Base-by-base conservation (phyloP, 768 basidiomycete genomes). In the Rhodosporidiobolus sp. region DNA sequence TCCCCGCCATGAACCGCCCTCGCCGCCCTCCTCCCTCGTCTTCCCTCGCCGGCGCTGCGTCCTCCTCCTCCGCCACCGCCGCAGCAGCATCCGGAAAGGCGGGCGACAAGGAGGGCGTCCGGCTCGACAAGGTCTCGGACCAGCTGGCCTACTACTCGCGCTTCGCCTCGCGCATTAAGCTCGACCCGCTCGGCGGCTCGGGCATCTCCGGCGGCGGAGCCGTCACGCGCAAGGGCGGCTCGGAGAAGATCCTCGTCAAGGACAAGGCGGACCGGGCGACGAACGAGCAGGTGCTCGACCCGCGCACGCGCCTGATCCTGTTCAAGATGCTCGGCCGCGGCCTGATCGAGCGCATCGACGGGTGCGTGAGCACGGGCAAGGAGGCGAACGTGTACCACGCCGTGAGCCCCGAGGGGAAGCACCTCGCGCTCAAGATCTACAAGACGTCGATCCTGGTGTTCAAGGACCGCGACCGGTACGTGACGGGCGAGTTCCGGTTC, bases 381-480 rank as follows among this genome's bases (percentile, higher is more conserved):
- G 96, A 99, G 86, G 95, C 95, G 16, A 98, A 98, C 77, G 96
- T 99, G 20, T 99, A 99, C 80, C 94, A 97, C 79, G 93, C 94
- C 1, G n/a, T 69, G 9, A 14, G 50, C 4, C 67, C 75, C 50
- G 63, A 66, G 22, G 77, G 69, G 22, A 74, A 77, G 30, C 91
- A 95, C 78, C 83, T 96, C 54, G 96, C 96, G 0, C 86, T 98
- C 70, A 99, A 99, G 81, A 93, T 99, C 70, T 99, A 94, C 85
- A 96, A 98, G 80, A 99, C 96, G 2, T 96, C 94, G 34, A 98
- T 99, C 74, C 87, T 99, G 16, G 85, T 93, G 16, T 99, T 99
- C 85, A 95, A 97, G 81, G 92, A 97, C 76, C 88, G 96, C n/a
- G 92, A 94, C 78, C 89, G 90, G 69, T 99, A 99, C 81, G 94